Evolutionary conservation across 331 rosid species (phyloP), one percentile per base, ranked within the genome.

Genomic region (Prunus yedoensis): DNA sequence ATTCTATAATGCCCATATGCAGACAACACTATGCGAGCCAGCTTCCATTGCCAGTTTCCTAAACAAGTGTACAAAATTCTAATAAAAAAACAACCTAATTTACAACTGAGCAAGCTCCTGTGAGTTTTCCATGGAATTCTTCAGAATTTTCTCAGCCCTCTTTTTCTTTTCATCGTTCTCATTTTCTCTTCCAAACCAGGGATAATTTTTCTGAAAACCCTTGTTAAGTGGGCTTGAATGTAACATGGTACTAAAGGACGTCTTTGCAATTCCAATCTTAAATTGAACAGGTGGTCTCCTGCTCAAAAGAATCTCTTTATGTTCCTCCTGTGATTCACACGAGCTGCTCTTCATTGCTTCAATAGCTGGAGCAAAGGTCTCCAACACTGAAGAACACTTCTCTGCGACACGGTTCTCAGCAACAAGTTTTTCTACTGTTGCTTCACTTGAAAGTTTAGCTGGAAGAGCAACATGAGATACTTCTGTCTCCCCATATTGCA

Each of bases 301-400:
- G 71, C 81, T 87, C 59, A 76, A 67, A 74, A 70, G 61, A 51
- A 75, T 53, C 54, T 78, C 83, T 58, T 80, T 66, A 58, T 32
- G 87, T 43, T 77, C 87, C 65, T 83, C 94, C 49, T 82, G 83
- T 23, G 81, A 77, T 78, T 85, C 89, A 74, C 30, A 15, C 17
- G 54, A 57, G 8, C 80, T 58, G 67, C 73, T 85, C 72, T 89
- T 87, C 77, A 89, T 82, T 1, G 90, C 88, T 82, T 89, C 97
- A 84, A 91, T 91, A 58, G 91, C 93, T 16, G 98, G 96, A 79
- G 90, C 86, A 85, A 87, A 89, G 41, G 94, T 79, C 81, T 89
- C 93, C 83, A 87, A 66, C 70, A 89, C 89, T 38, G 91, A 89
- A 66, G 87, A 43, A 54, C 79, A 77, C 64, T 86, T 82, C 66